Percentiles rank a stretch among this genome's conserved stretches.
Evolutionary conservation across 495 filamentous ascomycete genomes (phyloP).

Genomic region (Aspergillus ellipticus): DNA sequence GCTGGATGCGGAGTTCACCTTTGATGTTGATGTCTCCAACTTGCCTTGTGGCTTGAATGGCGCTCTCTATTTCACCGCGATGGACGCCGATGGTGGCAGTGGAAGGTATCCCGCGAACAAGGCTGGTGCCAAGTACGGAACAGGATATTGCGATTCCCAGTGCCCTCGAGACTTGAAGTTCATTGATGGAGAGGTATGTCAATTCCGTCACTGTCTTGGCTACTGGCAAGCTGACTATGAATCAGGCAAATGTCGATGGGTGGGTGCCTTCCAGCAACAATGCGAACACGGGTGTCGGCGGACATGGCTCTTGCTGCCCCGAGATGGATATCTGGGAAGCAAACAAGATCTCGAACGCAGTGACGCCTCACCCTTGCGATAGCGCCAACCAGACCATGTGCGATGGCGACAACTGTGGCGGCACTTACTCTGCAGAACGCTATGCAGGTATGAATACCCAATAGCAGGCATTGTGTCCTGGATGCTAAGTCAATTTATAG

Average conservation of each 20-base stretch:
- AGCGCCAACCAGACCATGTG: constrained; percentile 52
- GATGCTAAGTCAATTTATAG: neutral
- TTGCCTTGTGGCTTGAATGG: constrained; percentile 68
- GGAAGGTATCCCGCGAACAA: constrained; percentile 49
- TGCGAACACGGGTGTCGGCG: constrained; percentile 53
- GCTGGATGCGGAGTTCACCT: constrained; percentile 58
- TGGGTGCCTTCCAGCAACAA: constrained; percentile 54
- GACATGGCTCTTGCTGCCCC: constrained; percentile 61
- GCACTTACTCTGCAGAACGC: constrained; percentile 32
- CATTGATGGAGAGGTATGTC: constrained; percentile 51
- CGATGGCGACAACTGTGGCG: constrained; percentile 52
- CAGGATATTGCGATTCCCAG: constrained; percentile 71
- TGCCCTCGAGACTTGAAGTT: constrained; percentile 61
- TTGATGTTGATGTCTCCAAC: constrained; percentile 60
- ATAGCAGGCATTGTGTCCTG: neutral
- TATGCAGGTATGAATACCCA: constrained; percentile 26
- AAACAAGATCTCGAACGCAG: constrained; percentile 52
- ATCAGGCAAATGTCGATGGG: constrained; percentile 52
- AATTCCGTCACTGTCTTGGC: neutral
- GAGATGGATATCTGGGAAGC: constrained; percentile 73
- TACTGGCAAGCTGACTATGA: constrained; percentile 1
- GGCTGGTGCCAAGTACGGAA: constrained; percentile 64
- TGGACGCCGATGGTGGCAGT: constrained; percentile 58
- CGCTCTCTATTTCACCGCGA: constrained; percentile 61
- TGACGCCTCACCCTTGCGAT: constrained; percentile 62